Evolutionary conservation across 2,329 filamentous ascomycete genomes (phyloP).

Genomic region (Teratosphaeriaceae sp.): DNA sequence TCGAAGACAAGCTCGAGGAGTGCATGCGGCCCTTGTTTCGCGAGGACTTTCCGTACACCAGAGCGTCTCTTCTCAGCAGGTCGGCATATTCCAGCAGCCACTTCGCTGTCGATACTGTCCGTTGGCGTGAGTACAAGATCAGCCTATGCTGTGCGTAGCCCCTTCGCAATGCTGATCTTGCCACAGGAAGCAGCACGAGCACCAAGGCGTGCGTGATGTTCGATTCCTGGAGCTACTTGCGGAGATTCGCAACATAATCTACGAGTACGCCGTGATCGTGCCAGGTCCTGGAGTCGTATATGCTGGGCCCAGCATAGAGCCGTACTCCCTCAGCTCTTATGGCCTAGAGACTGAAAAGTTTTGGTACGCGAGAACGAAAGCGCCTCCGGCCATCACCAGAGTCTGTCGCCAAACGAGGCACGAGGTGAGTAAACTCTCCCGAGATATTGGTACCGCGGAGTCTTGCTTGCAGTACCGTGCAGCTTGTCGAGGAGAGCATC

Average conservation of each 20-base stretch:
- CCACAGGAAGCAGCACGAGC: background rate
- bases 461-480: no score
- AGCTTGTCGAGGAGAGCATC: no score
- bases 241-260: background rate
- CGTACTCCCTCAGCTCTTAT: no score
- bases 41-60: background rate
- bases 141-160: no score
- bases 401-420: background rate
- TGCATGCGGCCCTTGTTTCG: background rate
- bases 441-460: no score
- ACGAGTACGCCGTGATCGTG: background rate
- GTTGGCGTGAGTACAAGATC: no score
- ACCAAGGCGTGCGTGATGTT: background rate
- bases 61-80: background rate
- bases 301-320: background rate
- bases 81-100: background rate
- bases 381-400: background rate
- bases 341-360: background rate
- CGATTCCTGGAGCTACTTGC: background rate
- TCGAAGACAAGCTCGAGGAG: background rate
- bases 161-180: no score
- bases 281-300: background rate
- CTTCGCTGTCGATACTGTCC: background rate
- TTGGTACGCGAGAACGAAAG: no score
- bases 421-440: background rate